Percentiles rank a stretch among this genome's conserved stretches.
Evolutionary conservation across 179 eudicot species (phyloP).

Genomic region (Heliamphora pulchella): DNA sequence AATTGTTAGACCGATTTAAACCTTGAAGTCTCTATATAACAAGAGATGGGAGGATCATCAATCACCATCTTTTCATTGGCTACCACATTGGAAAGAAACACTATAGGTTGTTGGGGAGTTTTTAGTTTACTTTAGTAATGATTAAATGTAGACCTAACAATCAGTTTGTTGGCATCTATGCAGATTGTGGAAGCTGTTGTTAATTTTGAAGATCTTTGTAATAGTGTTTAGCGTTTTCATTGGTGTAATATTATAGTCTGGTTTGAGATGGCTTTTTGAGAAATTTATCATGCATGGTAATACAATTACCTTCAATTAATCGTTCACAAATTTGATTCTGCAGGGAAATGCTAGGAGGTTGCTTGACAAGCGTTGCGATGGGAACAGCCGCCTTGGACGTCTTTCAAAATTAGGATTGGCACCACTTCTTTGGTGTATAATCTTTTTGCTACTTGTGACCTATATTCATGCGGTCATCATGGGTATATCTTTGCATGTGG

Average conservation of each 20-base stretch:
- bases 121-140: neutral
- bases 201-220: neutral
- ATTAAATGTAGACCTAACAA: neutral
- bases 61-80: neutral
- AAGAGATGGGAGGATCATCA: neutral
- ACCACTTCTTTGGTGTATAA: conserved; percentile 69
- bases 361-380: conserved; percentile 80
- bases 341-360: conserved; percentile 95
- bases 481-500: conserved; percentile 44
- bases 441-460: conserved; percentile 58
- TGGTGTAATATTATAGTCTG: neutral
- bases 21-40: neutral
- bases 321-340: conserved; percentile 11
- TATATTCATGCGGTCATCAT: conserved; percentile 71
- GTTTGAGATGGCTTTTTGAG: neutral
- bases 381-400: conserved; percentile 60
- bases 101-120: neutral
- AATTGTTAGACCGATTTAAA: neutral
- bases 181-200: neutral
- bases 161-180: neutral
- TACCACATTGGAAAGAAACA: neutral
- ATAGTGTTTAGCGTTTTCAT: neutral
- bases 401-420: conserved; percentile 87
- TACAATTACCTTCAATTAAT: neutral
- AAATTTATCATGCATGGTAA: neutral